Evolutionary conservation across 805 yeast species (phyloP).

Genomic region (Kluyveromyces starmeri): DNA sequence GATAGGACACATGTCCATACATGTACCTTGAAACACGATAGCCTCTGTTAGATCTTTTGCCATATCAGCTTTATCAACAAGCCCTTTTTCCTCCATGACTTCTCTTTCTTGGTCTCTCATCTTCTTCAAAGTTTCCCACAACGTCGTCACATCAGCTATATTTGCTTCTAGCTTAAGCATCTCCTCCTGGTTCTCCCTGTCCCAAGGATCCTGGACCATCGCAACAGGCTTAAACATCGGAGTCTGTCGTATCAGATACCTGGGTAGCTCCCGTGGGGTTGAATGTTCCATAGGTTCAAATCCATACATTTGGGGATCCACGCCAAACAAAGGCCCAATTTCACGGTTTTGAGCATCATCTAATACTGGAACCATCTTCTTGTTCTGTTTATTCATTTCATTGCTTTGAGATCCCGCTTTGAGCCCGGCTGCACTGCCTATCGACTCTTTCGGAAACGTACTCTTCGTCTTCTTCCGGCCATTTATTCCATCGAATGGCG

Average conservation of each 20-base stretch:
- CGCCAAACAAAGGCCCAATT: conserved; percentile 1
- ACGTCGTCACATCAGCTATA: conserved; percentile 53
- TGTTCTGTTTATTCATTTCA: background rate
- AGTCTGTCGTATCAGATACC: conserved; percentile 30
- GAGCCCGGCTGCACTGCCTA: too few relatives aligned
- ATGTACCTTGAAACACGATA: conserved; percentile 77
- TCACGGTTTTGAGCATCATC: background rate
- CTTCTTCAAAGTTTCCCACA: conserved; percentile 66
- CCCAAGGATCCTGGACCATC: conserved; percentile 52
- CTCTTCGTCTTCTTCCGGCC: too few relatives aligned
- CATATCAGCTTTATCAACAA: conserved; percentile 81
- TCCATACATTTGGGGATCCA: conserved; percentile 10
- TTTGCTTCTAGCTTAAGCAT: conserved; percentile 45
- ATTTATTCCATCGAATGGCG: background rate
- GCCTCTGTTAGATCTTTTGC: conserved; percentile 84
- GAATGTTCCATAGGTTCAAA: conserved; percentile 13
- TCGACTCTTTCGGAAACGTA: too few relatives aligned
- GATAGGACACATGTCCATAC: conserved; percentile 90
- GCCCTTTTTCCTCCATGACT: conserved; percentile 68
- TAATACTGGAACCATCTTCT: conserved; percentile 1
- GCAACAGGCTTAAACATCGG: conserved; percentile 28
- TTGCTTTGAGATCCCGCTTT: too few relatives aligned
- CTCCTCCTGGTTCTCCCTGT: conserved; percentile 55
- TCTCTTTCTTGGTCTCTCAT: conserved; percentile 68
- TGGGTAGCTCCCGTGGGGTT: conserved; percentile 27